A percentile compares a stretch with the other conserved stretches of the same genome.
Conservation (phyloP, 805 yeast genomes). For the Tetrapisispora pingtungensis region DNA sequence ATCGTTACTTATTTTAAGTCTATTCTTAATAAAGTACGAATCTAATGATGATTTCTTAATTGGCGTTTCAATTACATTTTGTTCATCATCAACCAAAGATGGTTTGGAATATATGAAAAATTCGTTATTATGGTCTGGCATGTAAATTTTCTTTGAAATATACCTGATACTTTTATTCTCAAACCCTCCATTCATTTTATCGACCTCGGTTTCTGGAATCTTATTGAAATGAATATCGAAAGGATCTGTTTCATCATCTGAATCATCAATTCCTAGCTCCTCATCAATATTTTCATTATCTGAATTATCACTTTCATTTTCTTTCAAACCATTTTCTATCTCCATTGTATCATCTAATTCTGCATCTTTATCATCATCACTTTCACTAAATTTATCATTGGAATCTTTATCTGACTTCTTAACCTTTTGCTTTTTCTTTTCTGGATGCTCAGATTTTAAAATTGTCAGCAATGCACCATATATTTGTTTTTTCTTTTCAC, state of each 20-base stretch:
- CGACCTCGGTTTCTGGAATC: conserved; percentile 30
- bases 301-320: conserved; percentile 14
- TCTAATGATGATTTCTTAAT: conserved; percentile 17
- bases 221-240: conserved; percentile 67
- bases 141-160: conserved; percentile 13
- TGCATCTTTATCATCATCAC: conserved; percentile 23
- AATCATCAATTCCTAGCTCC: conserved; percentile 29
- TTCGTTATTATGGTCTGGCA: conserved; percentile 14
- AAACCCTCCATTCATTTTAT: conserved; percentile 30
- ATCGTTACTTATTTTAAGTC: conserved; percentile 26
- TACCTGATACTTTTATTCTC: conserved; percentile 24
- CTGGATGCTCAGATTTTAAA: conserved; percentile 39
- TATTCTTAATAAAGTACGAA: conserved; percentile 39
- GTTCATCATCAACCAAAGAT: conserved; percentile 10
- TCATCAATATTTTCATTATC: conserved; percentile 14
- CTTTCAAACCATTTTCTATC: conserved; percentile 7
- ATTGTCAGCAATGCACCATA: conserved; percentile 61
- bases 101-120: conserved; percentile 21
- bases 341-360: conserved; percentile 20
- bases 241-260: conserved; percentile 49
- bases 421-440: conserved; percentile 9
- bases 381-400: conserved; percentile 18
- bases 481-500: conserved; percentile 35
- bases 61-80: conserved; percentile 14
- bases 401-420: conserved; percentile 13